Evolutionary conservation across 2,329 filamentous ascomycete genomes (phyloP), one percentile per base, ranked within the genome.

Genomic region (Karstenula rhodostoma): DNA sequence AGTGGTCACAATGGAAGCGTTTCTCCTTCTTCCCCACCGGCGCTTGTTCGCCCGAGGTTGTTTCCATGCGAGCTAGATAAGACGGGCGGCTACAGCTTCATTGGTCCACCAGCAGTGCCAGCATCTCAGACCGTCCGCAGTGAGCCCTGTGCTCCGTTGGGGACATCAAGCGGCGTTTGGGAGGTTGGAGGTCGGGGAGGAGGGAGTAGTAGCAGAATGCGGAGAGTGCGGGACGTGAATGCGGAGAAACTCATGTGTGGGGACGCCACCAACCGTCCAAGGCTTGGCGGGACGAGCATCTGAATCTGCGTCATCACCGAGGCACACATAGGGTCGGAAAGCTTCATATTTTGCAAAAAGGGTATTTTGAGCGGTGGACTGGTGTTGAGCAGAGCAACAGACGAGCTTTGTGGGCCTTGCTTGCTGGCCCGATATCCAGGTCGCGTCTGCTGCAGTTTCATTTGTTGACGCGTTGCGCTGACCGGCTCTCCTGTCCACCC

Each of bases 1-100:
- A 77, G 43, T 73, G 70, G 9, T 61, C 59, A 52, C 75, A 77
- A 58, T 73, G 67, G 59, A 77, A 77, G 1, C 73, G 66, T 59
- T 77, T 77, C 59, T 73, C 71, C 66, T 74, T 76, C 67, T 75
- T 76, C 62, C 67, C 71, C 54, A 64, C 52, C 56, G 68, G 60
- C 32, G 58, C 62, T 56, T 70, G 70, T 32, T 61, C 55, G 19
- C 50, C 60, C 35, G 58, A 57, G 50, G 52, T 62, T 27, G 70
- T 43, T 59, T 74, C 69, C 68, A 73, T 73, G 47, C 50, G 57
- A 44, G 62, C 42, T 52, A 57, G 56, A 48, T 43, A 6, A 33
- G 48, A 32, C 22, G 25, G 44, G 49, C 32, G 33, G 19, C 57
- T 50, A 60, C 57, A 59, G 55, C 55, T 58, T 58, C 51, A 65